A percentile compares a stretch with the other conserved stretches of the same genome.
phyloP scores from a whole-genome alignment of 2,329 filamentous ascomycete species.

The Paraphaeosphaeria sporulosa region DNA sequence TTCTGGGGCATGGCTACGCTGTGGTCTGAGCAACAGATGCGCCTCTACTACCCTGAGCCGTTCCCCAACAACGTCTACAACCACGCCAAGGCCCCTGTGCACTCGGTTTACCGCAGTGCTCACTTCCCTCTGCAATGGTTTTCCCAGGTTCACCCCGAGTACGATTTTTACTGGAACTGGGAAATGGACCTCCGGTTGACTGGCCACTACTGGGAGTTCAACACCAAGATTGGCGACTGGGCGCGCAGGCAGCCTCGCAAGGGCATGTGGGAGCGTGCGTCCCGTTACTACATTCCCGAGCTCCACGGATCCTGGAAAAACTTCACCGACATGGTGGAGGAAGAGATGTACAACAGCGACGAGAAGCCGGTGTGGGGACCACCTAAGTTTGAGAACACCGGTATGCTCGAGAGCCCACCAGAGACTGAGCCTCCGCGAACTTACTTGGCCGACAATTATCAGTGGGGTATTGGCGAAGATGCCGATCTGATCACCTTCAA shows the following conservation, averaged over 20 bases:
- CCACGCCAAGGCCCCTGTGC: slow-evolving; percentile 71
- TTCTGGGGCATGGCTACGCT: slow-evolving; percentile 88
- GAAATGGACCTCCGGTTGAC: slow-evolving; percentile 85
- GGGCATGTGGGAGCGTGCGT: slow-evolving; percentile 76
- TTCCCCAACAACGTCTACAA: slow-evolving; percentile 77
- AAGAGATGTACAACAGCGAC: slow-evolving; percentile 59
- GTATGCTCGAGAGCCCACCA: slow-evolving; percentile 65
- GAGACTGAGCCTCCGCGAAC: slow-evolving; percentile 69
- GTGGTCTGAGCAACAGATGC: slow-evolving; percentile 95
- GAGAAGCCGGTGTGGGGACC: slow-evolving; percentile 71
- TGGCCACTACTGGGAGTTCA: slow-evolving; percentile 84
- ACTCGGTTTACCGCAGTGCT: slow-evolving; percentile 82
- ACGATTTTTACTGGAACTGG: slow-evolving; percentile 78
- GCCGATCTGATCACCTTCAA: slow-evolving; percentile 77
- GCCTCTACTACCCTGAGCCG: slow-evolving; percentile 85
- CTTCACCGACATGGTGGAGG: slow-evolving; percentile 71
- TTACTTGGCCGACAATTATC: slow-evolving; percentile 69
- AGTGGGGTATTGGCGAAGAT: slow-evolving; percentile 79
- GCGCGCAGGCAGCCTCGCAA: slow-evolving; percentile 73
- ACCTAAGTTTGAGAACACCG: slow-evolving; percentile 53
- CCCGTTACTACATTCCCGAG: slow-evolving; percentile 75
- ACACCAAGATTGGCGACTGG: slow-evolving; percentile 71
- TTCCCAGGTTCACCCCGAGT: slow-evolving; percentile 58
- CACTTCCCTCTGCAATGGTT: slow-evolving; percentile 62
- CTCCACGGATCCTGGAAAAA: slow-evolving; percentile 72